phyloP scores from a whole-genome alignment of 2,329 filamentous ascomycete species.

The Penicillium psychrosexuale region DNA sequence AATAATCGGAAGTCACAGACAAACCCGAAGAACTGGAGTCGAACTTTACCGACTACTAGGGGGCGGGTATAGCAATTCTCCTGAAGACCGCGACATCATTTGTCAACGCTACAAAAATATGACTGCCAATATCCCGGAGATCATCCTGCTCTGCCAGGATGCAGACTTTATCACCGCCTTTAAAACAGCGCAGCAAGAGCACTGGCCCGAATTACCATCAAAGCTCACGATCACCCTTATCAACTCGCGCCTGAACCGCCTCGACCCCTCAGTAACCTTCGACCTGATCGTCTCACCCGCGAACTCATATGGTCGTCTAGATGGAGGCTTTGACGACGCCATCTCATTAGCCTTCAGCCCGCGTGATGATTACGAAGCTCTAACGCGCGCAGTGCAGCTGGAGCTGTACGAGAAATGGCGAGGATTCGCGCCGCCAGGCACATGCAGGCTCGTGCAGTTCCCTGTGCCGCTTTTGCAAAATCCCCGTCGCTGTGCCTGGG shows the following conservation, averaged over 20 bases:
- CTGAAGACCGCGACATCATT: too few relatives aligned
- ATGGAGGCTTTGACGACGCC: conserved; percentile 56
- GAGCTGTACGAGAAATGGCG: conserved; percentile 48
- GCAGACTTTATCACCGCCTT: conserved; percentile 42
- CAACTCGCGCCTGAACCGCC: conserved; percentile 38
- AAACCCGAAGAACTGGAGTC: background rate
- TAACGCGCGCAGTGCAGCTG: conserved; percentile 47
- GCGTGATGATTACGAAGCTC: conserved; percentile 45
- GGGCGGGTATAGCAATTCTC: too few relatives aligned
- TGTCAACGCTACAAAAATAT: conserved; percentile 11
- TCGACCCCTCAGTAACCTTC: conserved; percentile 41
- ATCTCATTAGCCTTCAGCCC: conserved; percentile 49
- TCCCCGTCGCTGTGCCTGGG: conserved; percentile 42
- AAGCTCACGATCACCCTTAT: conserved; percentile 37
- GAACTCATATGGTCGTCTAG: conserved; percentile 54
- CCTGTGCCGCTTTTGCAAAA: conserved; percentile 43
- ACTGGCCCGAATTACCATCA: conserved; percentile 15
- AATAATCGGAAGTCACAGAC: background rate
- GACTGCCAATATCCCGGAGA: conserved; percentile 37
- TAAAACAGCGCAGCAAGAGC: conserved; percentile 29
- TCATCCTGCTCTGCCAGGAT: conserved; percentile 46
- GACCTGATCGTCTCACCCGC: conserved; percentile 54
- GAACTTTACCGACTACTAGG: background rate
- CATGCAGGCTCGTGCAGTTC: conserved; percentile 50
- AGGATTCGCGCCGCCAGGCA: conserved; percentile 52